Evolutionary conservation across 257 asterid species (phyloP).

Genomic region (Echium plantagineum): DNA sequence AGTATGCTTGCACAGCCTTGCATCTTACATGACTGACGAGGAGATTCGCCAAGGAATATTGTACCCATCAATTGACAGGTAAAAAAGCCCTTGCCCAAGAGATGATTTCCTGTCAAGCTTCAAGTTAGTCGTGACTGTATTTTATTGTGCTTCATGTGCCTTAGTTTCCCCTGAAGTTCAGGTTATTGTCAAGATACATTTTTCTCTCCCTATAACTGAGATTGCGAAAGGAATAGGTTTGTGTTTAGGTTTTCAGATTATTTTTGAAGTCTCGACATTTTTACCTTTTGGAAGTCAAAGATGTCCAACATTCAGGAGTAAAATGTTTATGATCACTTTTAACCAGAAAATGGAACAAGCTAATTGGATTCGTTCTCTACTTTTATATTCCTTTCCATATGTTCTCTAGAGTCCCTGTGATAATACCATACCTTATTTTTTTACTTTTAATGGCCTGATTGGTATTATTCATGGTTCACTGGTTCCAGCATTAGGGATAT

Average conservation of each 20-base stretch:
- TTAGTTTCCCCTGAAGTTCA: no score
- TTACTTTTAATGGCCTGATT: neutral
- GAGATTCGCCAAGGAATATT: conserved; percentile 67
- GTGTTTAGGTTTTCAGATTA: neutral
- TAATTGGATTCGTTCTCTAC: no score
- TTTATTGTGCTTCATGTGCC: neutral
- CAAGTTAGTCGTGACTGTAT: neutral
- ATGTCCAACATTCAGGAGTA: no score
- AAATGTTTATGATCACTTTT: no score
- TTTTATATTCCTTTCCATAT: no score
- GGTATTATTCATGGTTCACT: conserved; percentile 11
- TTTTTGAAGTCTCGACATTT: neutral
- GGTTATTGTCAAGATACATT: neutral
- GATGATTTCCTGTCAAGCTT: neutral
- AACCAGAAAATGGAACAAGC: no score
- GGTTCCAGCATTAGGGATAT: conserved; percentile 74
- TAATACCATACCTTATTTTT: neutral
- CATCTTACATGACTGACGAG: conserved; percentile 77
- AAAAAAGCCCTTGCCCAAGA: conserved; percentile 2
- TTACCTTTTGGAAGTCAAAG: neutral
- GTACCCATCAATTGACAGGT: conserved; percentile 87
- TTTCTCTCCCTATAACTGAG: neutral
- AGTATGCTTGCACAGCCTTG: conserved; percentile 60
- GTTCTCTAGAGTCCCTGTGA: no score
- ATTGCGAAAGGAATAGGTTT: neutral